Evolutionary conservation across 2,329 filamentous ascomycete genomes (phyloP), one percentile per base, ranked within the genome.

Genomic region (Cadophora luteo-olivacea): DNA sequence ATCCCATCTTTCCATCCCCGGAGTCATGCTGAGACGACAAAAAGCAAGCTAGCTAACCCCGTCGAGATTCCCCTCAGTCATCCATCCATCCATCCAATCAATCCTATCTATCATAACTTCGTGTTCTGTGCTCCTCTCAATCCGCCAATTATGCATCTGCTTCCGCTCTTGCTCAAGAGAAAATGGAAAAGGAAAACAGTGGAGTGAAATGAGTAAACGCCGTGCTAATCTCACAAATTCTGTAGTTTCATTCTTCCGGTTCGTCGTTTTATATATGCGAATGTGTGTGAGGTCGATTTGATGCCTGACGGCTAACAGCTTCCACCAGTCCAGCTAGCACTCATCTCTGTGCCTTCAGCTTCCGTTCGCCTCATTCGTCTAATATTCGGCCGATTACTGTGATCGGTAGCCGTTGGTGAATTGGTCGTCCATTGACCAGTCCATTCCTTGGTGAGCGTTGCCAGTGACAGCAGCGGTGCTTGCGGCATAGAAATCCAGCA

Each of bases 401-500:
- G 69, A 69, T 51, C 69, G 67, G 60, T 74, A 75, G 9, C 65
- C 65, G 14, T 69, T 65, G 41, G 36, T 69, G 57, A 70, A 77
- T 38, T 75, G 73, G 48, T 73, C 72, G 38, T 76, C 72, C 19
- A 67, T 60, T 16, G 70, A 67, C 73, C 74, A 77, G 33, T 77
- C 74, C 74, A 77, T 77, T 6, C 25, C 62, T 25, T 61, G 64
- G 67, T 69, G 69, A 52, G 22, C 64, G 51, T 64, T 65, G 41
- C 62, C 54, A 32, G 67, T 61, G 38, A 70, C 71, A 61, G 73
- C 72, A 29, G 72, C 70, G 24, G 72, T 72, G 57, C 62, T 74
- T n/a, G 71, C 70, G 49, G 72, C 73, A 61, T 75, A 77, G 61
- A 75, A 77, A 36, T 75, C 73, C 9, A 77, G 68, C 12, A 77